A percentile compares a stretch with the other conserved stretches of the same genome.
Evolutionary conservation across 345 rosid species (phyloP).

Genomic region (Ricinus communis): DNA sequence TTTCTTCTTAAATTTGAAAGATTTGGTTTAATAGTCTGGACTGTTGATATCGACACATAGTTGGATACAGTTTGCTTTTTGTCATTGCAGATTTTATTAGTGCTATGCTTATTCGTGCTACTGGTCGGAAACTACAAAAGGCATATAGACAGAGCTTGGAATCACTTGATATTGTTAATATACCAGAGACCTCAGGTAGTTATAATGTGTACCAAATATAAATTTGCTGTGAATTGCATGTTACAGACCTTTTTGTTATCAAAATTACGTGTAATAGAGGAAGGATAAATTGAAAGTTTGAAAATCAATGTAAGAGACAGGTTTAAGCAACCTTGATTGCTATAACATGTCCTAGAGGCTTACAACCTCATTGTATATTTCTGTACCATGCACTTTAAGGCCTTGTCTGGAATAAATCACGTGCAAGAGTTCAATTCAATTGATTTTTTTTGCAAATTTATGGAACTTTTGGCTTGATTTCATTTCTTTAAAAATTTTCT

Average conservation of each 20-base stretch:
- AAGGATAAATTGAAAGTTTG: no score
- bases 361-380: background rate
- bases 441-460: no score
- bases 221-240: no score
- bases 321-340: background rate
- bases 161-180: conserved; percentile 42
- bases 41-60: conserved; percentile 38
- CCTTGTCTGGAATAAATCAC: no score
- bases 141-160: conserved; percentile 52
- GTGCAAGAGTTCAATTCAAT: no score
- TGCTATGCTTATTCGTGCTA: conserved; percentile 76
- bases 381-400: background rate
- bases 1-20: no score
- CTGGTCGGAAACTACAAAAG: conserved; percentile 57
- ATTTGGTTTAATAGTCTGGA: no score
- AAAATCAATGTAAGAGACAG: background rate
- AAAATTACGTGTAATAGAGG: no score
- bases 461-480: no score
- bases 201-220: no score
- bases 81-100: conserved; percentile 77
- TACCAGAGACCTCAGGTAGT: conserved; percentile 52
- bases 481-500: no score
- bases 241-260: background rate
- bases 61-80: conserved; percentile 81
- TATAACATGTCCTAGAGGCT: background rate